Evolutionary conservation across 2,329 filamentous ascomycete species (phyloP), one percentile per base, ranked within the genome.

Genomic region (Cladosporium oxysporum): DNA sequence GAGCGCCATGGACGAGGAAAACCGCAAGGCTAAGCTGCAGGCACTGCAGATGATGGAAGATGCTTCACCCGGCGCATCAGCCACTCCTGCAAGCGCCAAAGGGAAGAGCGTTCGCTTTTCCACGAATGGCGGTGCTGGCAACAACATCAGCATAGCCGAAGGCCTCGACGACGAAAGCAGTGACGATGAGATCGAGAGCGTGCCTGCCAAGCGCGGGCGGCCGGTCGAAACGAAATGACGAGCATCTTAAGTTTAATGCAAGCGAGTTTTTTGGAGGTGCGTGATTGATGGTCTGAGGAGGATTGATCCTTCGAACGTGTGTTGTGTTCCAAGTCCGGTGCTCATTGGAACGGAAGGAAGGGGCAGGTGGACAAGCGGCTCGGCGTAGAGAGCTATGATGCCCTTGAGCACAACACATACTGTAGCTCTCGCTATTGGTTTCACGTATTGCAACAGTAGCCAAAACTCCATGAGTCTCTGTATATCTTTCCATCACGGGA

Each of bases 21-120:
- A 78, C 62, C 66, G 76, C 8, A 66, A 72, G 4, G 77, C 77
- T 11, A 78, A 78, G 67, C 68, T 78, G 29, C 73, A 76, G 49
- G 75, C 72, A 10, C 68, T 77, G 33, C 69, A 72, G 52, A 71
- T 73, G 72, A 67, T 76, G 28, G 69, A 67, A 11, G 69, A 68
- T 37, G 59, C 61, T 18, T 62, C 50, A 33, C 58, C 35, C 12
- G 60, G 64, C 12, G 58, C 66, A n/a, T 37, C 63, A 5, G 31
- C 57, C 5, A 21, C 55, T 29, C 14, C 58, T 16, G 16, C 33
- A 29, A 47, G n/a, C 18, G 26, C 47, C 10, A 59, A 52, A 33
- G 63, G 55, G 14, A 59, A 65, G 55, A 60, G 8, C 31, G 53
- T 64, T 3, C 52, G 41, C 11, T 64, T 64, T 41, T 64, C 62